These are phyloP conservation scores for Russula olivacea DNA, from an alignment of 768 basidiomycete species.

Conservation along the genomic window DNA sequence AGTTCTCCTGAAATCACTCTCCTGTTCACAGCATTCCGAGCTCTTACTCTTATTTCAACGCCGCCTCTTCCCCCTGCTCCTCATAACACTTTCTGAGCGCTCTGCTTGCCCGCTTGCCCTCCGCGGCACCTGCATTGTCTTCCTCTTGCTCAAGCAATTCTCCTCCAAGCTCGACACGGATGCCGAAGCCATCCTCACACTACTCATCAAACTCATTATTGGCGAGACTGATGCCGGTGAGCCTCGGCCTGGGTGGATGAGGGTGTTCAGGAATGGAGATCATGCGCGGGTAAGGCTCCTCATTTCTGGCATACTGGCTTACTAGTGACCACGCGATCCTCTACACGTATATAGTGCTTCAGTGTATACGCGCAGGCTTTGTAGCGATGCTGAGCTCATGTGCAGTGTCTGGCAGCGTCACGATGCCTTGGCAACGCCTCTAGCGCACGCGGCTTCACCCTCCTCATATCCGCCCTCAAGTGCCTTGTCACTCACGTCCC, in stretches of 20 bases:
- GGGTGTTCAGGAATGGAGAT: slow-evolving; percentile 18
- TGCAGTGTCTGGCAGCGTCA: slow-evolving; percentile 21
- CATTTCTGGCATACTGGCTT: background rate
- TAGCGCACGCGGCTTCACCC: slow-evolving; percentile 66
- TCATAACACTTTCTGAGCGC: slow-evolving; percentile 79
- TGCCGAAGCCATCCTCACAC: slow-evolving; percentile 42
- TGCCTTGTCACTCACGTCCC: slow-evolving; percentile 91
- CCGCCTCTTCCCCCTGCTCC: slow-evolving; percentile 74
- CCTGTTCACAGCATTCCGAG: no score
- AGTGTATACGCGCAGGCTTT: no score
- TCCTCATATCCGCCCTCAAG: slow-evolving; percentile 77
- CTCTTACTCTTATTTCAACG: slow-evolving; percentile 43
- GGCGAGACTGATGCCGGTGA: slow-evolving; percentile 9
- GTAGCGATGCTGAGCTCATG: slow-evolving; percentile 21
- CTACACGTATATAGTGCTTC: no score
- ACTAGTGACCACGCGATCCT: no score
- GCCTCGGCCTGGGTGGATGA: slow-evolving; percentile 21
- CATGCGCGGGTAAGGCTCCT: slow-evolving; percentile 13
- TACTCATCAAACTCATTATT: slow-evolving; percentile 9
- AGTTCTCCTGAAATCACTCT: no score
- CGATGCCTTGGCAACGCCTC: slow-evolving; percentile 29
- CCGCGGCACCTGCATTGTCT: slow-evolving; percentile 88
- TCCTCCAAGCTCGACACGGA: slow-evolving; percentile 73
- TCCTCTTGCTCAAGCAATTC: slow-evolving; percentile 89
- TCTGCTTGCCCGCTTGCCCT: slow-evolving; percentile 75